Evolutionary conservation across 2,329 filamentous ascomycete species (phyloP).

Genomic region (Hypocrella siamensis): DNA sequence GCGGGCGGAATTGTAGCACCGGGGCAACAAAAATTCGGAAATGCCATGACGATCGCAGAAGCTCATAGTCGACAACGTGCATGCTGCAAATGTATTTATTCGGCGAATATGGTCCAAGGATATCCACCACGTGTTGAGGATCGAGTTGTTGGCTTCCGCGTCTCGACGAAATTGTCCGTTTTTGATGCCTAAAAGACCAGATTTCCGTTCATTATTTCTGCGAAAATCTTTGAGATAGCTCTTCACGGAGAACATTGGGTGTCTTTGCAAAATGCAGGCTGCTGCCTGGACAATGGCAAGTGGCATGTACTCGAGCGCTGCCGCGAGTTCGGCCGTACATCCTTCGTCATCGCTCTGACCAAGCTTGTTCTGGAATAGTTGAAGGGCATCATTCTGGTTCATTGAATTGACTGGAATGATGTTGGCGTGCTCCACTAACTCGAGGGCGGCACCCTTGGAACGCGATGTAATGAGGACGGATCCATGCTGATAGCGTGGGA

Average conservation of each 20-base stretch:
- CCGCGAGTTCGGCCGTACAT: conserved; percentile 5
- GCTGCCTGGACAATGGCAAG: conserved; percentile 15
- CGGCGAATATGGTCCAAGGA: too few species aligned
- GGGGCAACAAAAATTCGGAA: too few species aligned
- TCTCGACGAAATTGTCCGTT: conserved; percentile 7
- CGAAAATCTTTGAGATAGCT: conserved; percentile 3
- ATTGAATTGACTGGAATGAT: conserved; percentile 6
- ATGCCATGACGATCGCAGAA: too few species aligned
- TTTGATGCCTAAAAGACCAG: conserved; percentile 1
- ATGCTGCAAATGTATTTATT: too few species aligned
- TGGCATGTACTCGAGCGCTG: conserved; percentile 12
- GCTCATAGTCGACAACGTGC: too few species aligned
- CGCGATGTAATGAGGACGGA: conserved; percentile 8
- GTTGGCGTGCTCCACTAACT: conserved; percentile 3
- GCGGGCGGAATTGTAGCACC: too few species aligned
- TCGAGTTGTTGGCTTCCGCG: too few species aligned
- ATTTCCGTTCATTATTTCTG: conserved; percentile 2
- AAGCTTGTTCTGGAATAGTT: conserved; percentile 7
- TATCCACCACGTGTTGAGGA: too few species aligned
- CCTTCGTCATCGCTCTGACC: not conserved
- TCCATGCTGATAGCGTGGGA: conserved; percentile 6
- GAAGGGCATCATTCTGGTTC: conserved; percentile 3
- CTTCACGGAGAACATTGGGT: conserved; percentile 1
- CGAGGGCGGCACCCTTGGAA: conserved; percentile 4
- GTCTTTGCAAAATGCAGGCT: conserved; percentile 3